A percentile compares a stretch with the other conserved stretches of the same genome.
These are phyloP conservation scores for Scedosporium boydii DNA, from an alignment of 2,329 filamentous ascomycete genomes.

Conservation along the genomic window DNA sequence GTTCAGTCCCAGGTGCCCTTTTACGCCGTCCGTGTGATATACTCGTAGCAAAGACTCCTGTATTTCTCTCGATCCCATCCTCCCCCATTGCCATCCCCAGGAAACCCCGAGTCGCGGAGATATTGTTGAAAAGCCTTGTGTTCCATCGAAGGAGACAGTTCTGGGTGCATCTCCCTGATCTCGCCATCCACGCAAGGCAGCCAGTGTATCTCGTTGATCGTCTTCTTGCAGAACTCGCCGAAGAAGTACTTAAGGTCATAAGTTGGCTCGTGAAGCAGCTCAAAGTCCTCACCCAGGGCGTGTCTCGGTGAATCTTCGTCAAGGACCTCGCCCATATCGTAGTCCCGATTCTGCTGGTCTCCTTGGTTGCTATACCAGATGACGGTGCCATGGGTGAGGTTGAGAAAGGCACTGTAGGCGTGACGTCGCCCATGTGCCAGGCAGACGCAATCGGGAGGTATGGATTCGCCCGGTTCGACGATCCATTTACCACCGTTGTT, in stretches of 20 bases:
- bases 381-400: not conserved
- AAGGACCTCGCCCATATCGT: not conserved
- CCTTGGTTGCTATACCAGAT: not conserved
- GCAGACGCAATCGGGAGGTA: conserved; percentile 8
- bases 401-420: not conserved
- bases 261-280: not conserved
- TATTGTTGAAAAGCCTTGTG: too few relatives aligned
- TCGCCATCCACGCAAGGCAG: not conserved
- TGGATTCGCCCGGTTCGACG: not conserved
- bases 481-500: not conserved
- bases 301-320: not conserved
- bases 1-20: too few relatives aligned
- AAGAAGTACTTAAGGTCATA: not conserved
- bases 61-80: too few relatives aligned
- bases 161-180: not conserved
- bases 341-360: not conserved
- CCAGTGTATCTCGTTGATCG: not conserved
- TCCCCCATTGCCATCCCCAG: too few relatives aligned
- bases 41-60: too few relatives aligned
- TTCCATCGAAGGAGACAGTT: too few relatives aligned
- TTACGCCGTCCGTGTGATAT: too few relatives aligned
- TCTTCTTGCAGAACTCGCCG: not conserved
- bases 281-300: not conserved
- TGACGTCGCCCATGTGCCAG: conserved; percentile 7
- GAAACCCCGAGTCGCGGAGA: too few relatives aligned